Evolutionary conservation across 805 yeast species (phyloP), one percentile per base, ranked within the genome.

Genomic region (Kuraishia molischiana): DNA sequence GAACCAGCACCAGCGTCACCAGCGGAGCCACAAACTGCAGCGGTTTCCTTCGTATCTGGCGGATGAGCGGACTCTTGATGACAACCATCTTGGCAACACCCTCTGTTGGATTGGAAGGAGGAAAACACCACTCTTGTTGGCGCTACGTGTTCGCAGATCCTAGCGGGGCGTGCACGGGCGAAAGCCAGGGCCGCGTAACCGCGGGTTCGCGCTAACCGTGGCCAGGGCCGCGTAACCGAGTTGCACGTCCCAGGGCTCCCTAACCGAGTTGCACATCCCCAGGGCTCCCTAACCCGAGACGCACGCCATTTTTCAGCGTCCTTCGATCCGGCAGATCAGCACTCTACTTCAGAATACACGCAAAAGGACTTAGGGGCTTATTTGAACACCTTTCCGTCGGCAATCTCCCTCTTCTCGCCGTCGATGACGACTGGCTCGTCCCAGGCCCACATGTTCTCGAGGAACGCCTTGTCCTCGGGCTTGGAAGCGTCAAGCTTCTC

Each of bases 311-410:
- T 22, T 22, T 8, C 8, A 22, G 11, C 11, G 10, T 8, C 8
- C 26, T 11, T 22, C n/a, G n/a, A n/a, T n/a, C n/a, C n/a, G n/a
- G n/a, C n/a, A n/a, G n/a, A n/a, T 34, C 5, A 37, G 31, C 10
- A 31, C 22, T 29, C 22, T 24, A 13, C 10, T 13, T 13, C 11
- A 33, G 8, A 17, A n/a, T n/a, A n/a, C n/a, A n/a, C n/a, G n/a
- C n/a, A n/a, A n/a, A 39, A 19, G 26, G 34, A 20, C 21, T 5
- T 32, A 39, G 24, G 35, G 38, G 51, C 48, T 68, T 80, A 89
- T 78, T 90, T 90, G 72, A 87, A 80, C 51, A 90, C 97, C 77
- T 90, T 89, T 71, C 98, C 98, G 65, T 90, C 98, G 49, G 82
- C 95, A 54, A 90, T 83, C 71, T 85, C 95, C 61, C 72, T 80